phyloP scores from a whole-genome alignment of 352 stramenopile species.

The Globisporangium echinulatum region DNA sequence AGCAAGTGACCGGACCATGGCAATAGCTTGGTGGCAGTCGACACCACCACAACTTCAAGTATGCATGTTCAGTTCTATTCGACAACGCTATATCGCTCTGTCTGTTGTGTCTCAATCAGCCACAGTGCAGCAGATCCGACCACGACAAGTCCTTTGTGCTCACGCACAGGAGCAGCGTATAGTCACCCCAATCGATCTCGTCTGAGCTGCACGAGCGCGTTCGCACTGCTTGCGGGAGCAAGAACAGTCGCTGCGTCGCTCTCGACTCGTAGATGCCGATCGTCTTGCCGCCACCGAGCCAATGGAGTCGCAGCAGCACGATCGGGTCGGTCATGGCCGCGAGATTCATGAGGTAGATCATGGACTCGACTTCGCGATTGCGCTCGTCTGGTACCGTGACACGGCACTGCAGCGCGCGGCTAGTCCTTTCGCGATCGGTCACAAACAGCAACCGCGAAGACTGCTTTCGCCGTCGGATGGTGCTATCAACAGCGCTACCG shows the following conservation, averaged over 20 bases:
- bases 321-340: slow-evolving; percentile 11
- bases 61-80: neutral
- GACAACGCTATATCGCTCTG: neutral
- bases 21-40: too few relatives aligned
- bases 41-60: too few relatives aligned
- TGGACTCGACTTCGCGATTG: slow-evolving; percentile 8
- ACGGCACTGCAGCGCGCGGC: too few relatives aligned
- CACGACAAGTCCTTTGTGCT: neutral
- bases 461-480: too few relatives aligned
- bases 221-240: neutral
- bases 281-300: neutral
- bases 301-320: slow-evolving; percentile 1
- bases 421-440: too few relatives aligned
- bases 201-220: neutral
- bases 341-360: slow-evolving; percentile 13
- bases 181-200: neutral
- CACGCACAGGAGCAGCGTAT: neutral
- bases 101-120: neutral
- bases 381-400: neutral
- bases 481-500: too few relatives aligned
- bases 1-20: too few relatives aligned
- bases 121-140: slow-evolving; percentile 1
- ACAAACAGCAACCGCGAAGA: too few relatives aligned
- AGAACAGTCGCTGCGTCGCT: neutral
- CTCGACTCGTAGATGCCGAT: slow-evolving; percentile 3